Conservation (phyloP, 345 rosid species). For the Psidium friedrichsthalianum region DNA sequence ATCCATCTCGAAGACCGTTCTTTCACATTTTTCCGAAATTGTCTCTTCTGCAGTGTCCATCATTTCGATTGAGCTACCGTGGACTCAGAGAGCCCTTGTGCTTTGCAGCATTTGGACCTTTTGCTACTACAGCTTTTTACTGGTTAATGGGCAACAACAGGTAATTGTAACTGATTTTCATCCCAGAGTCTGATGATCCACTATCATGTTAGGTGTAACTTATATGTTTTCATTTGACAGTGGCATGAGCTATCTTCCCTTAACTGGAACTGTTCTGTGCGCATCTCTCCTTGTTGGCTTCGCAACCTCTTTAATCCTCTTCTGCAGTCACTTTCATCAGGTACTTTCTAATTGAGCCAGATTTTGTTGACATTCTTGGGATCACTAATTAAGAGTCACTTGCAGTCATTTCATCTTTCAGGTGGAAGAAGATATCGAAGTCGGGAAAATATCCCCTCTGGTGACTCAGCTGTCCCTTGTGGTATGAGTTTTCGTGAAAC, state of each 20-base stretch:
- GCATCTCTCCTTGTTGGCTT: slow-evolving; percentile 70
- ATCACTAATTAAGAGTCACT: neutral
- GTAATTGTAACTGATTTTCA: slow-evolving; percentile 12
- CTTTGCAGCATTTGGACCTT: slow-evolving; percentile 92
- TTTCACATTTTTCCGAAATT: neutral
- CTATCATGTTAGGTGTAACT: neutral
- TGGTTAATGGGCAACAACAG: slow-evolving; percentile 46
- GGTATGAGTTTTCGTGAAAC: neutral
- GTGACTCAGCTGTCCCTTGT: slow-evolving; percentile 14
- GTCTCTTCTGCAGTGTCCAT: slow-evolving; percentile 56
- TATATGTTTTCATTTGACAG: slow-evolving; percentile 24
- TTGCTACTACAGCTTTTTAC: slow-evolving; percentile 86
- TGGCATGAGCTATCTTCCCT: slow-evolving; percentile 23
- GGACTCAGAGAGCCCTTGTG: slow-evolving; percentile 94
- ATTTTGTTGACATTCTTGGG: neutral
- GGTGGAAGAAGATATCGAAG: slow-evolving; percentile 67
- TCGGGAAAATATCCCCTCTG: slow-evolving; percentile 86
- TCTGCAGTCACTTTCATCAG: slow-evolving; percentile 95
- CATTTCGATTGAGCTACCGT: slow-evolving; percentile 81
- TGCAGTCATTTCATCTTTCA: slow-evolving; percentile 7
- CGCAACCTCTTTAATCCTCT: slow-evolving; percentile 77
- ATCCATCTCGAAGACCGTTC: neutral
- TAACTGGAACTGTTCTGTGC: slow-evolving; percentile 45
- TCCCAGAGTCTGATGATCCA: neutral
- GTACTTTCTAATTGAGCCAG: slow-evolving; percentile 8